phyloP scores from a whole-genome alignment of 306 rosid genomes.

The Prinsepia uniflora region DNA sequence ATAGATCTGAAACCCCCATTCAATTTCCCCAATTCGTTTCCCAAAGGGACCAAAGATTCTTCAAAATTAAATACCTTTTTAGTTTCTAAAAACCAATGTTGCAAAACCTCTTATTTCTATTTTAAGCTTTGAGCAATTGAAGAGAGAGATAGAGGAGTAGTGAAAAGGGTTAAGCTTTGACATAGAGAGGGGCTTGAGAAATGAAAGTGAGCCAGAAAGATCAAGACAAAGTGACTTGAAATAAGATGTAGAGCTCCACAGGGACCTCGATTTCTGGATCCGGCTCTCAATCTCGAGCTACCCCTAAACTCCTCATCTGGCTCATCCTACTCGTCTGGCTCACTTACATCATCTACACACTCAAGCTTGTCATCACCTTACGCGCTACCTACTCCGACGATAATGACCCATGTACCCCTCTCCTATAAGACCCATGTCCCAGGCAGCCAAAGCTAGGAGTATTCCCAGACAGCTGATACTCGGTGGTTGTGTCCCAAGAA shows the following conservation, averaged over 20 bases:
- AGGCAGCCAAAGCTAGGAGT: no score
- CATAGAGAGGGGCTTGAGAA: not conserved
- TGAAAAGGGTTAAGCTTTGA: not conserved
- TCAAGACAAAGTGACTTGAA: slow-evolving; percentile 63
- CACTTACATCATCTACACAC: slow-evolving; percentile 63
- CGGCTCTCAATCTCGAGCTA: slow-evolving; percentile 31
- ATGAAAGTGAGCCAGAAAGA: slow-evolving; percentile 60
- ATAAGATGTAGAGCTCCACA: slow-evolving; percentile 46
- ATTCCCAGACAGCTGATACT: no score
- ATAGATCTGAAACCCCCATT: not conserved
- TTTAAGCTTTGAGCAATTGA: not conserved
- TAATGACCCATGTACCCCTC: slow-evolving; percentile 31
- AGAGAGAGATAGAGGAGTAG: not conserved
- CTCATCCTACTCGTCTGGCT: slow-evolving; percentile 65
- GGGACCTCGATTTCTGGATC: slow-evolving; percentile 34
- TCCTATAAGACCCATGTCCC: no score
- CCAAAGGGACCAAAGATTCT: not conserved
- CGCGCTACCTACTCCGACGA: slow-evolving; percentile 45
- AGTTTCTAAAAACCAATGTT: not conserved
- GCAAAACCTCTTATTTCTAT: slow-evolving; percentile 1
- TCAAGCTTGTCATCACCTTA: slow-evolving; percentile 58
- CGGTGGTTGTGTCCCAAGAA: no score
- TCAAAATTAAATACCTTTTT: not conserved
- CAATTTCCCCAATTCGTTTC: not conserved
- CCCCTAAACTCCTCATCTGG: slow-evolving; percentile 57